Percentiles rank a stretch among this genome's conserved stretches.
phyloP scores from a whole-genome alignment of 2,329 filamentous ascomycete species.

The Alternaria burnsii region DNA sequence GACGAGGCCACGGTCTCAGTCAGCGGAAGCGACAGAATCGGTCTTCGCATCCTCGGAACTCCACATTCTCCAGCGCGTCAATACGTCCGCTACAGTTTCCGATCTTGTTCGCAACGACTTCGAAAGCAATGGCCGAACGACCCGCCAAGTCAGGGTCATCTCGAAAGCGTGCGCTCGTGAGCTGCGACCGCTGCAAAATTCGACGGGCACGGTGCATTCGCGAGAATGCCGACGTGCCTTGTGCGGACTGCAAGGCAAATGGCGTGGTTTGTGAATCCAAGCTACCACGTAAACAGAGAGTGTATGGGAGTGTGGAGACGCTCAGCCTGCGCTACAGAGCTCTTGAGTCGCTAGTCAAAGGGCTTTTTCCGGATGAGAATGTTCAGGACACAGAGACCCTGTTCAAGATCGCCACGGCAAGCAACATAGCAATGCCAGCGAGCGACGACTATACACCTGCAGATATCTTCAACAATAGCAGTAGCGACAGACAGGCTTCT shows the following conservation, averaged over 20 bases:
- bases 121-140: conserved; percentile 22
- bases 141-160: conserved; percentile 28
- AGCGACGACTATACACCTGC: conserved; percentile 37
- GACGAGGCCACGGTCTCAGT: conserved; percentile 6
- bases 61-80: conserved; percentile 9
- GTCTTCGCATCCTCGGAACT: conserved; percentile 11
- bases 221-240: conserved; percentile 41
- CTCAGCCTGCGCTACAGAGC: conserved; percentile 55
- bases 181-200: conserved; percentile 44
- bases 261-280: conserved; percentile 55
- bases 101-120: not conserved
- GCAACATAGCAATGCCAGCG: conserved; percentile 51
- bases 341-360: conserved; percentile 54
- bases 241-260: conserved; percentile 52
- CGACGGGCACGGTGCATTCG: conserved; percentile 42
- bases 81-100: conserved; percentile 5
- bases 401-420: conserved; percentile 52
- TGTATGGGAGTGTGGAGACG: conserved; percentile 59
- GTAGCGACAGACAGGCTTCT: conserved; percentile 7
- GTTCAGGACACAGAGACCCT: conserved; percentile 51
- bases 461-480: conserved; percentile 33
- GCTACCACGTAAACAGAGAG: conserved; percentile 55
- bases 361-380: conserved; percentile 53
- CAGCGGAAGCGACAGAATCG: conserved; percentile 2
- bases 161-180: conserved; percentile 42